phyloP scores from a whole-genome alignment of 176 grass and related monocot species.

The Aechmea fasciata region DNA sequence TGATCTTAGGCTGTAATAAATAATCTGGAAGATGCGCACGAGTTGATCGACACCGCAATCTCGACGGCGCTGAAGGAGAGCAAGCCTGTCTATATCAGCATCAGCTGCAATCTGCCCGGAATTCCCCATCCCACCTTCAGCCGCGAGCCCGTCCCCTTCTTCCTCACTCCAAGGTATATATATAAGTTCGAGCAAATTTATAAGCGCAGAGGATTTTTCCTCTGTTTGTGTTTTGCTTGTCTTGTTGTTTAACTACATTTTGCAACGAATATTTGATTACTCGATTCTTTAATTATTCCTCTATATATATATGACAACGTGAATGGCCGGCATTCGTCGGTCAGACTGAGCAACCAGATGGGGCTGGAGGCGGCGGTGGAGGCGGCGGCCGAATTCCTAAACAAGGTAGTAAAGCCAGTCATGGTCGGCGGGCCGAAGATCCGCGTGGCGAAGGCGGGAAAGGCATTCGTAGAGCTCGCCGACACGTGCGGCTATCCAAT shows the following conservation, averaged over 20 bases:
- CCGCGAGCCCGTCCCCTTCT: constrained; percentile 16
- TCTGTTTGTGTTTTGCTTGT: background rate
- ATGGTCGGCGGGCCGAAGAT: constrained; percentile 20
- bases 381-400: constrained; percentile 10
- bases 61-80: constrained; percentile 20
- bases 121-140: constrained; percentile 20
- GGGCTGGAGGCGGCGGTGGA: constrained; percentile 11
- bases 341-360: constrained; percentile 21
- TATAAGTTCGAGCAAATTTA: background rate
- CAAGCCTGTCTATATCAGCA: constrained; percentile 18
- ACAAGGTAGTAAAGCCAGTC: constrained; percentile 18
- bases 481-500: constrained; percentile 12
- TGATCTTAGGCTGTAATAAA: constrained; percentile 11
- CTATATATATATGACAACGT: too few species aligned
- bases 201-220: background rate
- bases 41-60: constrained; percentile 20
- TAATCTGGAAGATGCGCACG: constrained; percentile 16
- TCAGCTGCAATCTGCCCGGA: constrained; percentile 13
- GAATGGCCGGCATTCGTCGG: background rate
- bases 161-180: constrained; percentile 4
- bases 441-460: constrained; percentile 13
- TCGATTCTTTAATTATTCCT: too few species aligned
- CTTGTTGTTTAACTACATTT: background rate
- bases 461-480: constrained; percentile 18
- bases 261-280: too few species aligned